Percentiles rank a stretch among this genome's conserved stretches.
These are phyloP conservation scores for Pleomassaria siparia DNA, from an alignment of 2,329 filamentous ascomycete genomes.

Conservation along the genomic window DNA sequence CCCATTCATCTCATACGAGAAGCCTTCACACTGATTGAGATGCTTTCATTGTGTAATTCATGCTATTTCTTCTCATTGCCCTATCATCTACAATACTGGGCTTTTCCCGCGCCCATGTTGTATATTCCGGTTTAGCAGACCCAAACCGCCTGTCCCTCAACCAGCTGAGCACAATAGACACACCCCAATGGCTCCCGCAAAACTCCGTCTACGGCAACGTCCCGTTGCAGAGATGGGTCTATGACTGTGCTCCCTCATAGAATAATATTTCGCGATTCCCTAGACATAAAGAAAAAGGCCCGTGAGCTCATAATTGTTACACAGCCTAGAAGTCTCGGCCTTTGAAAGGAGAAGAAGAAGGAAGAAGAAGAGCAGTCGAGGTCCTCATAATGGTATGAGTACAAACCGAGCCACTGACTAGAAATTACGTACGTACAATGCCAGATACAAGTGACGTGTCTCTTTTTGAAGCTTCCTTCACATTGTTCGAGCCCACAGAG, in stretches of 20 bases:
- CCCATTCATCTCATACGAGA: too few species aligned
- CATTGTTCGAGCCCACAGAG: neutral
- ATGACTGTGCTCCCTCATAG: neutral
- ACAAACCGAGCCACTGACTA: slow-evolving; percentile 7
- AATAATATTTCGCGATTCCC: neutral
- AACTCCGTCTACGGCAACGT: neutral
- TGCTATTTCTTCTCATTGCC: neutral
- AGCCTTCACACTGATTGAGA: too few species aligned
- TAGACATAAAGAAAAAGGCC: neutral
- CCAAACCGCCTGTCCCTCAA: neutral
- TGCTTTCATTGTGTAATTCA: neutral
- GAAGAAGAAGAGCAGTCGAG: neutral
- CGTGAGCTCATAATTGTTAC: neutral
- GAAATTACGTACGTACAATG: slow-evolving; percentile 17
- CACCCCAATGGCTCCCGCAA: neutral
- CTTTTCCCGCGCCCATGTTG: neutral
- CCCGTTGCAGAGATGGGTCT: neutral
- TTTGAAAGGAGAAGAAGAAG: neutral
- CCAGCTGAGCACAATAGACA: slow-evolving; percentile 1
- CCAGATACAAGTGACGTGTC: neutral
- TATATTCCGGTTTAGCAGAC: neutral
- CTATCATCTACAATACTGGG: neutral
- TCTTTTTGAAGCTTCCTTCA: neutral
- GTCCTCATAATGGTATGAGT: neutral
- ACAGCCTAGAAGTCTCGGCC: neutral